phyloP scores from a whole-genome alignment of 192 early-diverging fungal species.

The Backusella sp. region DNA sequence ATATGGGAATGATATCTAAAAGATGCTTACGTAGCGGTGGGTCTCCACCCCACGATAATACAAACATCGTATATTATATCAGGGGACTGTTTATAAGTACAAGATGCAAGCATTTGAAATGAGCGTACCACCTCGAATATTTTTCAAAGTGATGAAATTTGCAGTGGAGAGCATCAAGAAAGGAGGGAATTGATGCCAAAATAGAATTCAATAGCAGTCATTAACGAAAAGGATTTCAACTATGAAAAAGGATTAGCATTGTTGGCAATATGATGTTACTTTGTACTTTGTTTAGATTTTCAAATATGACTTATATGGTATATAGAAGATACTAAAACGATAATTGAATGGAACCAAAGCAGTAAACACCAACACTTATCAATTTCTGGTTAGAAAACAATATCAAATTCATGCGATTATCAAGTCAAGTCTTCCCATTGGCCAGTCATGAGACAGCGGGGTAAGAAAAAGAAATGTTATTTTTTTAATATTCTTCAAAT shows the following conservation, averaged over 20 bases:
- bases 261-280: conserved; percentile 7
- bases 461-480: conserved; percentile 15
- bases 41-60: too few species aligned
- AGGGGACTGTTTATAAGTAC: too few species aligned
- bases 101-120: too few species aligned
- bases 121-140: too few species aligned
- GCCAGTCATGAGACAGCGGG: conserved; percentile 43
- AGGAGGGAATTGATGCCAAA: neutral
- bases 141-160: too few species aligned
- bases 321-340: conserved; percentile 28
- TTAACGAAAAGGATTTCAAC: conserved; percentile 35
- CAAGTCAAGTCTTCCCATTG: conserved; percentile 48
- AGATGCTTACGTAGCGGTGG: too few species aligned
- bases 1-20: too few species aligned
- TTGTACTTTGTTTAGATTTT: neutral
- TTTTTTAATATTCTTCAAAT: neutral
- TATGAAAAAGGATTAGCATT: conserved; percentile 38
- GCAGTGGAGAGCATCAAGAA: neutral
- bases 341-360: conserved; percentile 46
- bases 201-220: conserved; percentile 26
- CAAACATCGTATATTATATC: too few species aligned
- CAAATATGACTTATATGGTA: conserved; percentile 9
- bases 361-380: neutral
- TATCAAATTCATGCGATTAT: conserved; percentile 51
- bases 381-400: conserved; percentile 18